These are phyloP conservation scores for Raddia distichophylla DNA, from an alignment of 176 grass and related monocot species.

Conservation along the genomic window DNA sequence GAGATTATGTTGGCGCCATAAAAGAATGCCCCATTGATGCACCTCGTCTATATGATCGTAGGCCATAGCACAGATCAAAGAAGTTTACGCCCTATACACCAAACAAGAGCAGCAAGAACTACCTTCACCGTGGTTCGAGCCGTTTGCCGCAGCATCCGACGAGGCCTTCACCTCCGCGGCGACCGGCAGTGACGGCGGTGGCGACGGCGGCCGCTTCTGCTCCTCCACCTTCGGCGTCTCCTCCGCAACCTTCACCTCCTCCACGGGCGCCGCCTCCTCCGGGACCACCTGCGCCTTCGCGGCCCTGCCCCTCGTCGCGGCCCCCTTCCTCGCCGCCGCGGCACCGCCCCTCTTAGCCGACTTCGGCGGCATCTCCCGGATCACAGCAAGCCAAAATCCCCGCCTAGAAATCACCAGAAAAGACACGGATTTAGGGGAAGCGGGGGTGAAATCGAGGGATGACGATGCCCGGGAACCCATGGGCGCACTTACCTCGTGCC, in stretches of 20 bases:
- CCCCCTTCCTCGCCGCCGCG: constrained; percentile 41
- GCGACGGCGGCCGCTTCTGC: constrained; percentile 42
- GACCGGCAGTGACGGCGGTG: constrained; percentile 6
- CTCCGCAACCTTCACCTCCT: constrained; percentile 49
- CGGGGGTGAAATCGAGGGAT: background rate
- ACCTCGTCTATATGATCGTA: background rate
- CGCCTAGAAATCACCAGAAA: constrained; percentile 22
- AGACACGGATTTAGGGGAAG: background rate
- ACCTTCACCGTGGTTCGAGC: constrained; percentile 53
- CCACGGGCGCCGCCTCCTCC: constrained; percentile 25
- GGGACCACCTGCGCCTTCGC: constrained; percentile 31
- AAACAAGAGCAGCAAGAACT: constrained; percentile 25
- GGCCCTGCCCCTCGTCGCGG: constrained; percentile 21
- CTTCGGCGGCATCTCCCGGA: constrained; percentile 67
- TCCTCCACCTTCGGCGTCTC: constrained; percentile 52
- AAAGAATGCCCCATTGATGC: background rate
- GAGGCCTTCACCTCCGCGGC: constrained; percentile 27
- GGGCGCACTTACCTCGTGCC: constrained; percentile 35
- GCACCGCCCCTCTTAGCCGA: constrained; percentile 52
- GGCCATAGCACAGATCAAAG: constrained; percentile 21
- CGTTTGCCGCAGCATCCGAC: constrained; percentile 24
- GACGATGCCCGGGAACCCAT: background rate
- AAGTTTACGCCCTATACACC: background rate
- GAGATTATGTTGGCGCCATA: background rate
- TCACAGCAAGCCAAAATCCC: constrained; percentile 23